Evolutionary conservation across 768 basidiomycete genomes (phyloP).

Genomic region (Leucosporidium scottii): DNA sequence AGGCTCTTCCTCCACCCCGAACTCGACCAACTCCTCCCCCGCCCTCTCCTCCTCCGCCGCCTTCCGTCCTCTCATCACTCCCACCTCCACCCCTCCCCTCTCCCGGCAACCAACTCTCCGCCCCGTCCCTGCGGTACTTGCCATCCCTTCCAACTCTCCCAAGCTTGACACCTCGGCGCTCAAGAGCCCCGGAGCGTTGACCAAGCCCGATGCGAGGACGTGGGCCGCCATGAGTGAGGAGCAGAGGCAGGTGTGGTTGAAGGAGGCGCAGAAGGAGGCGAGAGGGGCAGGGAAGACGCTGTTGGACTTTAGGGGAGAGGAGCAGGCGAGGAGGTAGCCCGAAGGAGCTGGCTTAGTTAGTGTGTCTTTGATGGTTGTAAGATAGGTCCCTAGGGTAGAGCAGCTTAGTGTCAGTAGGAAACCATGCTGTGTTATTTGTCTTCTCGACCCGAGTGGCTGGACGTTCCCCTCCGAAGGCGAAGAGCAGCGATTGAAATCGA

Average conservation of each 20-base stretch:
- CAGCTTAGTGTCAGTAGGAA: too few species aligned
- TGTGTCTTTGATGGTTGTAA: too few species aligned
- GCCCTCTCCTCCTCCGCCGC: not conserved
- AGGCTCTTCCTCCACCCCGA: not conserved
- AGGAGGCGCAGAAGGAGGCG: conserved; percentile 14
- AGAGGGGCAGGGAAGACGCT: conserved; percentile 14
- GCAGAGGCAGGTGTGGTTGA: conserved; percentile 9
- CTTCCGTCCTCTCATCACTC: not conserved
- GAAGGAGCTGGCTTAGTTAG: too few species aligned
- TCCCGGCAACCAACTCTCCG: not conserved
- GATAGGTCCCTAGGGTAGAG: too few species aligned
- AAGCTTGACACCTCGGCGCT: conserved; percentile 5
- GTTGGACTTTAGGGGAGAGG: conserved; percentile 18
- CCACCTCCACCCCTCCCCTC: not conserved
- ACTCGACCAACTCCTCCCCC: not conserved
- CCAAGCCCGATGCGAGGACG: not conserved
- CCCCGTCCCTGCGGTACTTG: not conserved
- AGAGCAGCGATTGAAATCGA: too few species aligned
- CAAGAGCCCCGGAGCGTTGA: conserved; percentile 11
- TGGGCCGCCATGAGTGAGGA: conserved; percentile 17
- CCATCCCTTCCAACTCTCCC: not conserved
- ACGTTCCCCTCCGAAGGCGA: too few species aligned
- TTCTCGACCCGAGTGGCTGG: too few species aligned
- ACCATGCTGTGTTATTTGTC: too few species aligned
- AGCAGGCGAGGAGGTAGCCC: not conserved